Evolutionary conservation across 768 basidiomycete genomes (phyloP), one percentile per base, ranked within the genome.

Genomic region (Leccinum fibrillosum): DNA sequence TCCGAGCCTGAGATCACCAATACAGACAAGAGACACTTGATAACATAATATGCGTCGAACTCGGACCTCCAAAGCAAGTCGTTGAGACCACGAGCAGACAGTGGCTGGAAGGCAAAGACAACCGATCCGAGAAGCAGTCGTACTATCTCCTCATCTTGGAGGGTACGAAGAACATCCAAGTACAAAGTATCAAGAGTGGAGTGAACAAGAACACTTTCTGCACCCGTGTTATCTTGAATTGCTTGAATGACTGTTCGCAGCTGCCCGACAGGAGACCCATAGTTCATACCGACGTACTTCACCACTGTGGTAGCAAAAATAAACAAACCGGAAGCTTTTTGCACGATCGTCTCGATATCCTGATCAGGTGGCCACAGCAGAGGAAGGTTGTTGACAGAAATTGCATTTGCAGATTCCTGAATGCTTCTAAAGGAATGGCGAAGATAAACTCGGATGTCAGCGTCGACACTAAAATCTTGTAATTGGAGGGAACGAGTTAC

Each of bases 281-380:
- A 56, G 10, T 47, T 52, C 45, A 53, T 51, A 19, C 58, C 55
- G 10, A 71, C 57, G 39, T 66, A 69, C 44, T 65, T 67, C 45
- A 72, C 55, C 32, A 72, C 64, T 2, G 71, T 71, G 9, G 66
- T 62, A 25, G 71, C 60, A 52, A 68, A 70, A 13, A 71, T 67
- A 28, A 73, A 73, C 30, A 71, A 62, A 2, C 71, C 66, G 7
- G 63, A 61, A 3, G 70, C 57, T 15, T 61, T 62, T 17, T 61
- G 39, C 10, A 71, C 63, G 3, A 62, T 52, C 28, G 17, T 37
- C n/a, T 64, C 62, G 23, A 71, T 47, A 15, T 64, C 69, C 12
- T 63, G 58, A 2, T 61, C 62, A 8, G 66, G 55, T 3, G 69
- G 66, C 70, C 70, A 71, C 2, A 55, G 60, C 3, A 34, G 15